phyloP scores from a whole-genome alignment of 805 yeast genomes.

The Ogataea paraovalis region DNA sequence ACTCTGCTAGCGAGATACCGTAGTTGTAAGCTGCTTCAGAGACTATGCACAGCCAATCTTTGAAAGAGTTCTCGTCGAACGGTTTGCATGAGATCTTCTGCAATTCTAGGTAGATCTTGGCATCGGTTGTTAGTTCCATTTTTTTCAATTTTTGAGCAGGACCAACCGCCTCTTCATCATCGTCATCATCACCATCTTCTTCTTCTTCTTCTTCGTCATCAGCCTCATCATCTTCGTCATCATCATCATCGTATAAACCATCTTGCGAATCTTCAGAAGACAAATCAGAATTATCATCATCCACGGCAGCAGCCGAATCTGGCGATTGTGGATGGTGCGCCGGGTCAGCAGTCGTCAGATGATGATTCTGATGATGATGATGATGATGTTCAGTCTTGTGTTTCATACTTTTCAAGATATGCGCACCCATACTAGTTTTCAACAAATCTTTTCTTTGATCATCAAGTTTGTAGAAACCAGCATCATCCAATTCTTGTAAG shows the following conservation, averaged over 20 bases:
- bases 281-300: slow-evolving; percentile 3
- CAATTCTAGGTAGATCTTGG: slow-evolving; percentile 24
- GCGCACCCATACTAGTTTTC: slow-evolving; percentile 11
- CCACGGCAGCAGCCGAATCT: not conserved
- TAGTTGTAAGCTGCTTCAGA: slow-evolving; percentile 31
- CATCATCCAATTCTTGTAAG: slow-evolving; percentile 21
- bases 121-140: slow-evolving; percentile 23
- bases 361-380: no score
- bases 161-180: slow-evolving; percentile 11
- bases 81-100: slow-evolving; percentile 19
- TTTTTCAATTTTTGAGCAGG: slow-evolving; percentile 22
- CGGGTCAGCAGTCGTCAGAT: no score
- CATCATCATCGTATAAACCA: slow-evolving; percentile 7
- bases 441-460: slow-evolving; percentile 22
- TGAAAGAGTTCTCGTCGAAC: slow-evolving; percentile 26
- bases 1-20: slow-evolving; percentile 34
- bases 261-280: slow-evolving; percentile 5
- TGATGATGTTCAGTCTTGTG: not conserved
- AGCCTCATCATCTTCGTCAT: no score
- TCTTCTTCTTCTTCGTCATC: slow-evolving; percentile 5
- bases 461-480: slow-evolving; percentile 22
- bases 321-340: no score
- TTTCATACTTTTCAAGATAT: slow-evolving; percentile 6
- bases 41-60: slow-evolving; percentile 26
- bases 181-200: slow-evolving; percentile 10